Conservation (phyloP, 2,329 filamentous ascomycete genomes). For the Trichoderma sp. region DNA sequence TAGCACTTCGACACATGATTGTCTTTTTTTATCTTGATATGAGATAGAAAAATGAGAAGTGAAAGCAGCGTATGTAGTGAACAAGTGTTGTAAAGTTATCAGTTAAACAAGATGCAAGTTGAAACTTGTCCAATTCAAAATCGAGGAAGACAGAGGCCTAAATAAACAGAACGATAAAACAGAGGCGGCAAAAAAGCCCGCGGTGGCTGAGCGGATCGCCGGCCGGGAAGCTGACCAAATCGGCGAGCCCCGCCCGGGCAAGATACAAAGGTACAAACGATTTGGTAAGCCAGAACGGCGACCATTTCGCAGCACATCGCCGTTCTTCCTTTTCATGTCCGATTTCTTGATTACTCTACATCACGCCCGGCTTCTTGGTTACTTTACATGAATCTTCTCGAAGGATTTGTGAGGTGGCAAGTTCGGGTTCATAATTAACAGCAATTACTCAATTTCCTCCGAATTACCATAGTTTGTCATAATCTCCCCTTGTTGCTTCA, state of each 20-base stretch:
- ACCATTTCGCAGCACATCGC: not conserved
- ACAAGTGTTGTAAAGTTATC: not conserved
- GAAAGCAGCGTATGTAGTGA: not conserved
- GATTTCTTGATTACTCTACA: not conserved
- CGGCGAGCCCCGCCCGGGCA: conserved; percentile 6
- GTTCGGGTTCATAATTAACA: not conserved
- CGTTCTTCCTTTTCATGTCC: not conserved
- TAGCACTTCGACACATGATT: conserved; percentile 65
- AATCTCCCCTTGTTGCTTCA: no score
- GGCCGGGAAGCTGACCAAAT: not conserved
- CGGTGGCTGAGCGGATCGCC: not conserved
- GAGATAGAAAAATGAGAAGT: not conserved
- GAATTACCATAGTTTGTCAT: not conserved
- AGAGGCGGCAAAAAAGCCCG: not conserved
- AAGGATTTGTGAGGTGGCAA: not conserved
- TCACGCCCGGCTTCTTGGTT: not conserved
- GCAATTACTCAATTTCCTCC: not conserved
- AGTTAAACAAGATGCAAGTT: not conserved
- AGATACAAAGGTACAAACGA: not conserved
- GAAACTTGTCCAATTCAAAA: not conserved
- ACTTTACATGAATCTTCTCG: not conserved
- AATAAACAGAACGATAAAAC: not conserved
- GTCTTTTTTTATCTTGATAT: not conserved
- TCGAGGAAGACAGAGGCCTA: not conserved
- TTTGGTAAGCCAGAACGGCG: not conserved